Evolutionary conservation across 768 basidiomycete species (phyloP), one percentile per base, ranked within the genome.

Genomic region (Suillus fuscotomentosus): DNA sequence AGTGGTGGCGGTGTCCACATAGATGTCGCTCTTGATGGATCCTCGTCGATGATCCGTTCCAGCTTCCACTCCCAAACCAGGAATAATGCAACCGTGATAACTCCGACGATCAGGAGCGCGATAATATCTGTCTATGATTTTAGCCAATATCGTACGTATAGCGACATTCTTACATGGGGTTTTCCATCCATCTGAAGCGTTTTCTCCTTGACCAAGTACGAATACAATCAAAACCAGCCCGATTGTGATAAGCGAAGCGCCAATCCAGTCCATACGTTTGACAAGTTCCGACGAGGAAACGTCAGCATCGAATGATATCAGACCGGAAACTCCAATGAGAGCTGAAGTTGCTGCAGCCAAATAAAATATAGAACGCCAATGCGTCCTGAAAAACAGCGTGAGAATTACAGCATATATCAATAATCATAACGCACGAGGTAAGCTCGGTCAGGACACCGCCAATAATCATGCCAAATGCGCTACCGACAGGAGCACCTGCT

Each of bases 401-500:
- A 67, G 63, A 50, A 41, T 2, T 41, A 65, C 6, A 42, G 11
- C 8, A 7, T 2, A 13, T 20, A 47, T 1, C 38, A 60, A 31
- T 38, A 9, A 41, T 31, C 11, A 2, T n/a, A 3, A 72, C 77
- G 62, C 63, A 82, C 80, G 59, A 34, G 56, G 76, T 76, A 9
- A 81, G 77, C 69, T 92, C 83, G 0, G 88, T 90, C 22, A 93
- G 75, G 1, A 88, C 76, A n/a, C 91, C 92, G 20, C 94, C 93
- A 0, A 93, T 64, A 0, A 87, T 76, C 38, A 81, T 81, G 1
- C 95, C 94, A 15, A 94, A 76, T 0, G 86, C 89, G 0, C 83
- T 90, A 0, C 95, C 95, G 6, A 95, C 71, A 0, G 95, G 94
- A 0, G 90, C 92, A 34, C 95, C 95, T 0, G 93, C 92, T 1